A percentile compares a stretch with the other conserved stretches of the same genome.
These are phyloP conservation scores for Phytophthora pseudosyringae DNA, from an alignment of 352 stramenopile species.

Conservation along the genomic window DNA sequence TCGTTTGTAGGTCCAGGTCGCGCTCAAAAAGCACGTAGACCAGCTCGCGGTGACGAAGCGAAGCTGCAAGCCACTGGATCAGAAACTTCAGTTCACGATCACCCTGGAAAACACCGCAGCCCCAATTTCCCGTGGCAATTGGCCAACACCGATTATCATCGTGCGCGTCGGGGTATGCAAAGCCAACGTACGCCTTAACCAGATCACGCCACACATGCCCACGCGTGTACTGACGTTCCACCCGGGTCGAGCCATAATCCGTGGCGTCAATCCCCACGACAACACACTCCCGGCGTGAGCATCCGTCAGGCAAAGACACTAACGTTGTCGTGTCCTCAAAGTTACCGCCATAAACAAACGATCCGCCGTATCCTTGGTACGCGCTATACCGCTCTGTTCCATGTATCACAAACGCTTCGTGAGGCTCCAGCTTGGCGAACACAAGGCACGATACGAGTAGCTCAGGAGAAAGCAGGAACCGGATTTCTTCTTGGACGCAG, in stretches of 20 bases:
- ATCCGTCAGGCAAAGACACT: conserved; percentile 7
- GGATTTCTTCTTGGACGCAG: conserved; percentile 87
- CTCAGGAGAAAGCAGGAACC: conserved; percentile 78
- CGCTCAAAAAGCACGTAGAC: conserved; percentile 71
- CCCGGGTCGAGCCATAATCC: conserved; percentile 51
- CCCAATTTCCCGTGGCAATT: conserved; percentile 83
- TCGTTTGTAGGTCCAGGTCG: conserved; percentile 48
- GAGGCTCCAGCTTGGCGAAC: conserved; percentile 61
- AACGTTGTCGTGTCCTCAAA: conserved; percentile 46
- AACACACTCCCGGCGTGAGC: conserved; percentile 53
- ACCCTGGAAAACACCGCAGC: conserved; percentile 78
- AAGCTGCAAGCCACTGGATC: conserved; percentile 83
- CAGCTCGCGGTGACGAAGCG: conserved; percentile 49
- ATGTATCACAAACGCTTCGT: conserved; percentile 78
- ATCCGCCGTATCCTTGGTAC: conserved; percentile 68
- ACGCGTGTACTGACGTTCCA: conserved; percentile 55
- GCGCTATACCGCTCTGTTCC: conserved; percentile 64
- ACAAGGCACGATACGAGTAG: conserved; percentile 71
- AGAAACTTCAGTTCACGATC: conserved; percentile 83
- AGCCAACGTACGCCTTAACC: conserved; percentile 72
- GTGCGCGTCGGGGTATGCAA: conserved; percentile 46
- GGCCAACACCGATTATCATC: conserved; percentile 38
- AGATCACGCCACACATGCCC: conserved; percentile 67
- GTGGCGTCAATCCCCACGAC: conserved; percentile 80
- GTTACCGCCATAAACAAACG: conserved; percentile 55